Percentiles rank a stretch among this genome's conserved stretches.
Evolutionary conservation across 345 rosid genomes (phyloP).

Genomic region (Tarenaya hassleriana): DNA sequence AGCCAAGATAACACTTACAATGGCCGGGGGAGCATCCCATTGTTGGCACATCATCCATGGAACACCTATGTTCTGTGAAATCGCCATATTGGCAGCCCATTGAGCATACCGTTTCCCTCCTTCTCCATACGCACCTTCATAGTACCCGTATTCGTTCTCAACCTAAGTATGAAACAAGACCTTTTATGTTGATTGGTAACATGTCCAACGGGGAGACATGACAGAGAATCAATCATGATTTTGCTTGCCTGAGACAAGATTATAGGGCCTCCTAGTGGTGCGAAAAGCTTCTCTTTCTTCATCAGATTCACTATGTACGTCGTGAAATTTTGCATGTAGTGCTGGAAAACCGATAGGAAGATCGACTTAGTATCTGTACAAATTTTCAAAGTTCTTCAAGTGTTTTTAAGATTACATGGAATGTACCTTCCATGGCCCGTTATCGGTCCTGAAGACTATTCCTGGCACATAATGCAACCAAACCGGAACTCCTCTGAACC

Average conservation of each 20-base stretch:
- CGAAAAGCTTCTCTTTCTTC: slow-evolving; percentile 87
- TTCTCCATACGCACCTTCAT: slow-evolving; percentile 56
- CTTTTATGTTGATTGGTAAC: background rate
- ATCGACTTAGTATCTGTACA: slow-evolving; percentile 7
- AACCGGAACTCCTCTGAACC: slow-evolving; percentile 70
- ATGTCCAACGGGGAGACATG: background rate
- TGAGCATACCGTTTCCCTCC: slow-evolving; percentile 66
- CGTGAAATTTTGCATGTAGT: slow-evolving; percentile 76
- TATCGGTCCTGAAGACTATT: slow-evolving; percentile 78
- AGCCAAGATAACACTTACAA: slow-evolving; percentile 39
- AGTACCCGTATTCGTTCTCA: slow-evolving; percentile 81
- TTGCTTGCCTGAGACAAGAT: slow-evolving; percentile 78
- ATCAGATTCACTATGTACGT: slow-evolving; percentile 64
- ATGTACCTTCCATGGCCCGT: slow-evolving; percentile 70
- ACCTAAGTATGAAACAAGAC: slow-evolving; percentile 45
- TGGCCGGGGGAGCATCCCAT: slow-evolving; percentile 62
- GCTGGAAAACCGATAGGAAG: slow-evolving; percentile 32
- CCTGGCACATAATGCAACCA: slow-evolving; percentile 92
- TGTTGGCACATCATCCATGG: slow-evolving; percentile 99
- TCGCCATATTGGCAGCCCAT: slow-evolving; percentile 94
- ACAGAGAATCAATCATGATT: background rate
- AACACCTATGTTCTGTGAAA: slow-evolving; percentile 73
- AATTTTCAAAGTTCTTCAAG: background rate
- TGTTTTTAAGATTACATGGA: no score
- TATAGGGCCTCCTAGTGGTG: slow-evolving; percentile 95